Conservation (phyloP, 352 stramenopile species). For the Globisporangium recalcitrans region DNA sequence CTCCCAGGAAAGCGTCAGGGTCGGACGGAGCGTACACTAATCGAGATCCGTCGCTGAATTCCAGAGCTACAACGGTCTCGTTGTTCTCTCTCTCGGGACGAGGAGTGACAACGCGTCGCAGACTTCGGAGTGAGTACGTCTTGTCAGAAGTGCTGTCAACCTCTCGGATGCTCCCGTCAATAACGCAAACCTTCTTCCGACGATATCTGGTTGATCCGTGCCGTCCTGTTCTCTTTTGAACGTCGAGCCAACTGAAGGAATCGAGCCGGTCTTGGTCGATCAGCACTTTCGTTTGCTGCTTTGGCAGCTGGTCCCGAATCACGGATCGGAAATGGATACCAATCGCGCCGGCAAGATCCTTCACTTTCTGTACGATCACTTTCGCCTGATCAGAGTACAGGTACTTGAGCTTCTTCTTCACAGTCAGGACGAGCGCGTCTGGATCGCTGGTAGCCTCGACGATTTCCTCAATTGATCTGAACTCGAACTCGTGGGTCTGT, state of each 20-base stretch:
- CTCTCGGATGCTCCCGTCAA: conserved; percentile 48
- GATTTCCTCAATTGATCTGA: conserved; percentile 50
- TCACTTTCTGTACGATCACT: conserved; percentile 61
- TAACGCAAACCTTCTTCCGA: conserved; percentile 62
- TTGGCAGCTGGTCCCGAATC: conserved; percentile 42
- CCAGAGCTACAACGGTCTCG: conserved; percentile 48
- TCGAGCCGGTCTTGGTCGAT: conserved; percentile 36
- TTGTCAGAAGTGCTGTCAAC: conserved; percentile 44
- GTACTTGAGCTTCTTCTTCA: conserved; percentile 66
- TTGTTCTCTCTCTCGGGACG: conserved; percentile 20
- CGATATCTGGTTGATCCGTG: conserved; percentile 53
- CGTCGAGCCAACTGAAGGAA: conserved; percentile 39
- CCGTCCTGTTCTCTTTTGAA: conserved; percentile 48
- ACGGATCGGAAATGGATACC: conserved; percentile 44
- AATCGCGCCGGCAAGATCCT: conserved; percentile 55
- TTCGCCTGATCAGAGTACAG: conserved; percentile 62
- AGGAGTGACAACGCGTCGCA: conserved; percentile 49
- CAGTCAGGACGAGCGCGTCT: conserved; percentile 54
- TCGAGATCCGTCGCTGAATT: conserved; percentile 60
- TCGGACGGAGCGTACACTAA: conserved; percentile 58
- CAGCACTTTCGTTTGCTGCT: conserved; percentile 33
- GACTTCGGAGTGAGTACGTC: conserved; percentile 45
- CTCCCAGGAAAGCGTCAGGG: conserved; percentile 50
- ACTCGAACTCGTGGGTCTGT: conserved; percentile 76
- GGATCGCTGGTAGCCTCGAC: conserved; percentile 34